These are phyloP conservation scores for Uronychia binucleata DNA, from an alignment of 73 alveolate genomes.

Conservation along the genomic window DNA sequence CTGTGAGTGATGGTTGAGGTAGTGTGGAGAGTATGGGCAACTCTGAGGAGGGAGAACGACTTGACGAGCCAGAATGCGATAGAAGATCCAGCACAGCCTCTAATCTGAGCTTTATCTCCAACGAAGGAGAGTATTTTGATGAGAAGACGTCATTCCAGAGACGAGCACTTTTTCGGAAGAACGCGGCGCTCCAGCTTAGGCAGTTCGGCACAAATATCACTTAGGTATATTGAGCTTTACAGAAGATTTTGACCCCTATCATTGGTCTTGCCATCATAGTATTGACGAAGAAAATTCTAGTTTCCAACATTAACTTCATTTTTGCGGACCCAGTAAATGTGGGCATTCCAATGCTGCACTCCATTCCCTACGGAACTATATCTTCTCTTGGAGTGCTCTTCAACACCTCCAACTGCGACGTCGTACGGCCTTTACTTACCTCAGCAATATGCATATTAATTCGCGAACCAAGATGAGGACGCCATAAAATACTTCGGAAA, in stretches of 20 bases:
- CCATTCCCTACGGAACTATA: constrained; percentile 16
- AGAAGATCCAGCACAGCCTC: neutral
- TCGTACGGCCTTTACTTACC: neutral
- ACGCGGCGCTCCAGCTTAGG: constrained; percentile 61
- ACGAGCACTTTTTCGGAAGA: constrained; percentile 81
- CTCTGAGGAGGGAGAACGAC: neutral
- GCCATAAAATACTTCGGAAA: constrained; percentile 21
- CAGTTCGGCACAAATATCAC: constrained; percentile 76
- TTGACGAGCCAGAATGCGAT: neutral
- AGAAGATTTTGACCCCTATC: constrained; percentile 84
- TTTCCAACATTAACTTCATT: constrained; percentile 25
- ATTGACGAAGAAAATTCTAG: constrained; percentile 74
- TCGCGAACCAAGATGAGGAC: neutral
- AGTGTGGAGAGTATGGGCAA: neutral
- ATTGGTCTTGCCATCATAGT: constrained; percentile 79
- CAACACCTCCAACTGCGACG: constrained; percentile 17
- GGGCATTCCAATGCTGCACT: constrained; percentile 42
- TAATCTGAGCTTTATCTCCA: constrained; percentile 30
- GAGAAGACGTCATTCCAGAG: constrained; percentile 26
- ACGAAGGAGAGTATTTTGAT: constrained; percentile 39
- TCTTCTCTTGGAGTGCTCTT: constrained; percentile 16
- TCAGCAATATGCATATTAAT: constrained; percentile 28
- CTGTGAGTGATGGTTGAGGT: too few species aligned
- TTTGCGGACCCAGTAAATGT: constrained; percentile 64
- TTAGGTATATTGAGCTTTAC: neutral